phyloP scores from a whole-genome alignment of 2,329 filamentous ascomycete species.

The Penicillium thymicola region DNA sequence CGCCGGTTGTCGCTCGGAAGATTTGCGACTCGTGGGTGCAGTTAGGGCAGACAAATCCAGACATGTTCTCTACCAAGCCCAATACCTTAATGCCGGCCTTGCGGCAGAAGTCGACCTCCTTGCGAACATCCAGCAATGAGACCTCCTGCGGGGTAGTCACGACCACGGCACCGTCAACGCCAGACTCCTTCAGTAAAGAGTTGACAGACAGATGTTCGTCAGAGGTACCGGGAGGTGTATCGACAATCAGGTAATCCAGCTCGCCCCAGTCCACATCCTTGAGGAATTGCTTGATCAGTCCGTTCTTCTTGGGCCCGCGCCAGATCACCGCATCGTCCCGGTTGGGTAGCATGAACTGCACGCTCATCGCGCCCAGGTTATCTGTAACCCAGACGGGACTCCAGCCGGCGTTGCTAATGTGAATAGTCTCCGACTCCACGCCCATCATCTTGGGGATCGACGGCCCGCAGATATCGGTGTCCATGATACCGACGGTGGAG shows the following conservation, averaged over 20 bases:
- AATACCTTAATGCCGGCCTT: constrained; percentile 89
- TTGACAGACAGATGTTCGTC: constrained; percentile 97
- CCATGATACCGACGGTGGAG: constrained; percentile 87
- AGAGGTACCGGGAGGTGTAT: constrained; percentile 91
- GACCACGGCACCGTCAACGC: constrained; percentile 88
- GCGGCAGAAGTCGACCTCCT: constrained; percentile 95
- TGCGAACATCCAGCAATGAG: constrained; percentile 83
- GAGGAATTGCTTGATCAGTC: constrained; percentile 93
- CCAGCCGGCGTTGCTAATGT: constrained; percentile 85
- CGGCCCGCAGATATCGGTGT: constrained; percentile 95
- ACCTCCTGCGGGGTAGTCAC: constrained; percentile 97
- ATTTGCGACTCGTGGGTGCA: constrained; percentile 80
- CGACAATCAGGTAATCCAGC: constrained; percentile 86
- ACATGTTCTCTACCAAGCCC: constrained; percentile 97
- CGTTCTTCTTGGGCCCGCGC: constrained; percentile 98
- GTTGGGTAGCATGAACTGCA: constrained; percentile 96
- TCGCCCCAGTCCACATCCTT: constrained; percentile 99
- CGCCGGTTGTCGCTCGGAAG: constrained; percentile 87
- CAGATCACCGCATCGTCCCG: constrained; percentile 95
- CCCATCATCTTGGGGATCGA: constrained; percentile 99
- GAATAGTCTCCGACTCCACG: constrained; percentile 88
- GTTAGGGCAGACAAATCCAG: constrained; percentile 90
- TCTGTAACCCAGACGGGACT: constrained; percentile 93
- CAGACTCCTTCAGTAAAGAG: constrained; percentile 82
- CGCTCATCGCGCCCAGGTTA: constrained; percentile 92